Evolutionary conservation across 2,329 filamentous ascomycete species (phyloP).

Genomic region (Tolypocladium album): DNA sequence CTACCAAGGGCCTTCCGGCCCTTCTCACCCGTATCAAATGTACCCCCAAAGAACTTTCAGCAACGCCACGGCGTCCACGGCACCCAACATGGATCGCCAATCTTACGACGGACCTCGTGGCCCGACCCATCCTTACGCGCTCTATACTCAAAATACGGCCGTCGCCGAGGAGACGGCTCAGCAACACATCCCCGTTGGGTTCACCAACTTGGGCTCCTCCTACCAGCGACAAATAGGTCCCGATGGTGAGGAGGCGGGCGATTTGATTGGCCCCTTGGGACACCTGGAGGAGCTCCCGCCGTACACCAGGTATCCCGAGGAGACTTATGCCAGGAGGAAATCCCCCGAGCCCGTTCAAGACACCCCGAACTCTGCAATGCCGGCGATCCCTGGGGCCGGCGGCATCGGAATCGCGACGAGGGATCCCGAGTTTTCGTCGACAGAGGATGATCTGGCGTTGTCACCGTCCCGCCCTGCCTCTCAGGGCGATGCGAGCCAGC

Average conservation of each 20-base stretch:
- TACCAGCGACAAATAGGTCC: slow-evolving; percentile 67
- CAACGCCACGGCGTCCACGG: slow-evolving; percentile 60
- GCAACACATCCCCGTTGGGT: slow-evolving; percentile 56
- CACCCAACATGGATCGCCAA: slow-evolving; percentile 19
- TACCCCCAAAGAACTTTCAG: slow-evolving; percentile 67
- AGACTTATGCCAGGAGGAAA: slow-evolving; percentile 42
- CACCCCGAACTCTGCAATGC: slow-evolving; percentile 3
- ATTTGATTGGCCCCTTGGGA: slow-evolving; percentile 77
- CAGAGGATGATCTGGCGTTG: slow-evolving; percentile 39
- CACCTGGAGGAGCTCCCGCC: slow-evolving; percentile 87
- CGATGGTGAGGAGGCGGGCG: slow-evolving; percentile 76
- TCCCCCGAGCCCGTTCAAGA: slow-evolving; percentile 13
- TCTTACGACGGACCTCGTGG: slow-evolving; percentile 50
- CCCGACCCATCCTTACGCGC: slow-evolving; percentile 74
- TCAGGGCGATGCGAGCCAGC: slow-evolving; percentile 41
- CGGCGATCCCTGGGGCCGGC: slow-evolving; percentile 43
- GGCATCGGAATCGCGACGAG: slow-evolving; percentile 50
- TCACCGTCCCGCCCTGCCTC: slow-evolving; percentile 40
- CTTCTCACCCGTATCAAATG: slow-evolving; percentile 77
- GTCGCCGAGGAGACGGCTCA: slow-evolving; percentile 34
- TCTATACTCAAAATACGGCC: slow-evolving; percentile 75
- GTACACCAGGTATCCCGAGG: slow-evolving; percentile 82
- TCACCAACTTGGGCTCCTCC: slow-evolving; percentile 52
- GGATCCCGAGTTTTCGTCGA: slow-evolving; percentile 52
- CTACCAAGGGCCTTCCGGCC: slow-evolving; percentile 58